Evolutionary conservation across 768 basidiomycete genomes (phyloP).

Genomic region (Amanita pallidorosea): DNA sequence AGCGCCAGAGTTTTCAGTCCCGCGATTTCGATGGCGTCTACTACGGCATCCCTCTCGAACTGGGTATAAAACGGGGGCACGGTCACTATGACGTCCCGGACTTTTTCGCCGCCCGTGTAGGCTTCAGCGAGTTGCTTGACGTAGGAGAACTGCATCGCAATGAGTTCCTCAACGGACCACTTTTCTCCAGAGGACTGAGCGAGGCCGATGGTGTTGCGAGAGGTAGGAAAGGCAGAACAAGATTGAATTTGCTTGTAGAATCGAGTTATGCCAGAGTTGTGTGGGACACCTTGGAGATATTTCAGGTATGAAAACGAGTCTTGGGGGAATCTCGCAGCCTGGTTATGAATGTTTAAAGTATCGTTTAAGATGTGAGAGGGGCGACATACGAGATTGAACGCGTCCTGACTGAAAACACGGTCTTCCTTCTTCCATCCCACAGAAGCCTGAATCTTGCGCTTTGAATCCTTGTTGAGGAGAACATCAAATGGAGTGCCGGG

Average conservation of each 20-base stretch:
- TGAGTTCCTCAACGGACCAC: slow-evolving; percentile 83
- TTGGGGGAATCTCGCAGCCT: slow-evolving; percentile 89
- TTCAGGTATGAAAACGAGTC: slow-evolving; percentile 85
- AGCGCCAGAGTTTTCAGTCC: slow-evolving; percentile 77
- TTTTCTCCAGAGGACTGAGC: slow-evolving; percentile 49
- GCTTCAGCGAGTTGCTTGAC: slow-evolving; percentile 81
- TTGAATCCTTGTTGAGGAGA: slow-evolving; percentile 92
- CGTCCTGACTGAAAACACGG: slow-evolving; percentile 83
- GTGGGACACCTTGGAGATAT: slow-evolving; percentile 65
- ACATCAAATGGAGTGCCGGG: slow-evolving; percentile 94
- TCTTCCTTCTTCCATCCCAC: slow-evolving; percentile 92
- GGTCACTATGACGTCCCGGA: slow-evolving; percentile 78
- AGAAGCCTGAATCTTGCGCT: slow-evolving; percentile 84
- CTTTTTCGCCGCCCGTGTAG: slow-evolving; percentile 54
- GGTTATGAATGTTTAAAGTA: slow-evolving; percentile 1
- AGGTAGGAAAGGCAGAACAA: slow-evolving; percentile 39
- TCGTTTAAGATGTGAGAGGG: background rate
- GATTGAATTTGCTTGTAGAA: slow-evolving; percentile 50
- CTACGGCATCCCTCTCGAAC: slow-evolving; percentile 83
- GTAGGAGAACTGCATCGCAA: slow-evolving; percentile 91
- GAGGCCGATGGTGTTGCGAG: slow-evolving; percentile 51
- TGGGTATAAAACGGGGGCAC: slow-evolving; percentile 89
- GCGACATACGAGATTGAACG: slow-evolving; percentile 68
- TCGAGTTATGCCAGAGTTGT: slow-evolving; percentile 42
- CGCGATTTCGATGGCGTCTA: slow-evolving; percentile 86